Percentiles rank a stretch among this genome's conserved stretches.
Evolutionary conservation across 352 stramenopile species (phyloP).

Genomic region (Phytophthora constricta): DNA sequence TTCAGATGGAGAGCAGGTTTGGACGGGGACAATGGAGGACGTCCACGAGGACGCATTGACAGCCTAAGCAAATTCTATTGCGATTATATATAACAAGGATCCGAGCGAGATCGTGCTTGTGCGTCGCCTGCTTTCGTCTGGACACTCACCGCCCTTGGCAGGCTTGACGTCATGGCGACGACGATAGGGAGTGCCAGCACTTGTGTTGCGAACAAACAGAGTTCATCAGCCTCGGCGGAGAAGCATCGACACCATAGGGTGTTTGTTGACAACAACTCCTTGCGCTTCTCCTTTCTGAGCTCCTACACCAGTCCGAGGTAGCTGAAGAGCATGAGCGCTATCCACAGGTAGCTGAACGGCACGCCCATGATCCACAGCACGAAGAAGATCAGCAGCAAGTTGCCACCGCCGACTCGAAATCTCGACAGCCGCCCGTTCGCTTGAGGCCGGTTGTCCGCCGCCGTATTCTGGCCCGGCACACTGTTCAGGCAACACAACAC

Average conservation of each 20-base stretch:
- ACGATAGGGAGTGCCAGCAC: too few species aligned
- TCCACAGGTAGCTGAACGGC: conserved; percentile 81
- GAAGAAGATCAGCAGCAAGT: conserved; percentile 78
- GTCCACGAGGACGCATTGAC: neutral
- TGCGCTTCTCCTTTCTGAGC: neutral
- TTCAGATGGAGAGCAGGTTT: neutral
- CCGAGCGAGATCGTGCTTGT: too few species aligned
- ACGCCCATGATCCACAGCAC: conserved; percentile 84
- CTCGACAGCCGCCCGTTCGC: conserved; percentile 52
- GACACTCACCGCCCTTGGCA: too few species aligned
- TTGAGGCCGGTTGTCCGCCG: conserved; percentile 36
- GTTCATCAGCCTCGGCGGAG: too few species aligned
- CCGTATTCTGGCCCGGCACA: conserved; percentile 32
- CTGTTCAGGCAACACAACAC: conserved; percentile 30
- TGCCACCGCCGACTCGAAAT: conserved; percentile 72
- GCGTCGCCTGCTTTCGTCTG: too few species aligned
- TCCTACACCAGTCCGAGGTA: conserved; percentile 73
- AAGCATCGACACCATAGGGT: too few species aligned
- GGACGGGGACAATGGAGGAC: neutral
- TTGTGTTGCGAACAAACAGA: too few species aligned
- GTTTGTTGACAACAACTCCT: too few species aligned
- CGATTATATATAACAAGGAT: conserved; percentile 40
- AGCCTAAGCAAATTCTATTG: conserved; percentile 43
- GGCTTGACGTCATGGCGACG: too few species aligned
- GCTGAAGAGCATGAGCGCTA: conserved; percentile 78